Conservation (phyloP, 495 filamentous ascomycete species). For the Achaetomiella virescens region DNA sequence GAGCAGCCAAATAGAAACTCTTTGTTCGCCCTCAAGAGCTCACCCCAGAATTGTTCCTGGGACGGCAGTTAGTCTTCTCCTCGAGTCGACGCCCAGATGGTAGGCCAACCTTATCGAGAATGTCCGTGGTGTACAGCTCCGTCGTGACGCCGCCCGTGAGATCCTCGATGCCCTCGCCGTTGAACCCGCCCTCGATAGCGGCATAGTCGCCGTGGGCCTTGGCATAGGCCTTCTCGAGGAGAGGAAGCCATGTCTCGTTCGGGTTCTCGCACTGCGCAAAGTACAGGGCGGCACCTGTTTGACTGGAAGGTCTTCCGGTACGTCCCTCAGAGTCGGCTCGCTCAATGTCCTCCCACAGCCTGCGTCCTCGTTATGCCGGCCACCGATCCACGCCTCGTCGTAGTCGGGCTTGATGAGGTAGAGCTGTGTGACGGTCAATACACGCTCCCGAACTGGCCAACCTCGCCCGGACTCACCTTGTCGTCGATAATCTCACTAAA, state of each 20-base stretch:
- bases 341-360: conserved; percentile 65
- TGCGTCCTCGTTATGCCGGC: conserved; percentile 50
- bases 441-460: background rate
- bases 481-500: conserved; percentile 81
- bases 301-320: conserved; percentile 71
- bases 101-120: conserved; percentile 66
- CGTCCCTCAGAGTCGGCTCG: conserved; percentile 65
- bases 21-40: conserved; percentile 77
- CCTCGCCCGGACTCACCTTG: conserved; percentile 24
- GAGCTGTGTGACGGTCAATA: conserved; percentile 31
- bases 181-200: conserved; percentile 78
- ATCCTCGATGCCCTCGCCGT: conserved; percentile 88
- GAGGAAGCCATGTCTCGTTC: conserved; percentile 91
- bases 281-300: conserved; percentile 65
- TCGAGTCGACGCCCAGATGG: no score
- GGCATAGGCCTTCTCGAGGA: conserved; percentile 93
- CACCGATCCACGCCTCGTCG: conserved; percentile 47
- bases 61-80: background rate
- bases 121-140: conserved; percentile 71
- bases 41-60: conserved; percentile 75
- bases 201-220: conserved; percentile 89
- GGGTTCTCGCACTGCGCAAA: conserved; percentile 80
- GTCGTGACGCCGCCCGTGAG: conserved; percentile 87
- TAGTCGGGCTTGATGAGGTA: conserved; percentile 80
- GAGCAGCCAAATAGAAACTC: conserved; percentile 84